These are phyloP conservation scores for Rubia yunnanensis DNA, from an alignment of 257 asterid species.

Conservation along the genomic window DNA sequence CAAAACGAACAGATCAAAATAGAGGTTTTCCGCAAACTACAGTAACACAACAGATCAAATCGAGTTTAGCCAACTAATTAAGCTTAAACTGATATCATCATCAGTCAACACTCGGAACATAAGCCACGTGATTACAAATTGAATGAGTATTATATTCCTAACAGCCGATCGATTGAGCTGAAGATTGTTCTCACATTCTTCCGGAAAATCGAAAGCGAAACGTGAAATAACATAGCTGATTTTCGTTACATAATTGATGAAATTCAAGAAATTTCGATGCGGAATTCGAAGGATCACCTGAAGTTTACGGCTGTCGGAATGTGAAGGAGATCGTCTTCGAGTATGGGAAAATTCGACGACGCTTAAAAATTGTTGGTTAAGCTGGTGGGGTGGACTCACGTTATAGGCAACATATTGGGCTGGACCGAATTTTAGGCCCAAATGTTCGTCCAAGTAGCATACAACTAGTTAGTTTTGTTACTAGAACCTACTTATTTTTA, in stretches of 20 bases:
- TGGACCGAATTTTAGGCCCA: no score
- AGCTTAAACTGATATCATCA: not conserved
- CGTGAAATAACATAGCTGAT: not conserved
- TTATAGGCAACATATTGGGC: not conserved
- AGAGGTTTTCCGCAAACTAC: not conserved
- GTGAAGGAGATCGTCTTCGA: not conserved
- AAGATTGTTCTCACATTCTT: not conserved
- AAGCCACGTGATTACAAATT: no score
- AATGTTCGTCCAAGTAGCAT: no score
- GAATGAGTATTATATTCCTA: not conserved
- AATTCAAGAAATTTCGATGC: no score
- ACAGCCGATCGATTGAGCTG: not conserved
- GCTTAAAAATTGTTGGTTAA: no score
- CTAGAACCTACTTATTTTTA: no score
- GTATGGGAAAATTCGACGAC: no score
- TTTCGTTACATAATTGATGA: no score
- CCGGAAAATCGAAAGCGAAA: not conserved
- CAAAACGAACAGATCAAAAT: no score
- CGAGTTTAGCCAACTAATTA: not conserved
- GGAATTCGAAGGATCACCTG: not conserved
- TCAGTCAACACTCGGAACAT: not conserved
- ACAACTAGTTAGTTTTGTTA: no score
- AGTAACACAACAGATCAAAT: not conserved
- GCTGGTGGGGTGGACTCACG: no score
- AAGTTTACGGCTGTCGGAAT: not conserved